Evolutionary conservation across 805 yeast species (phyloP), one percentile per base, ranked within the genome.

Genomic region (Clavispora vitiphila): DNA sequence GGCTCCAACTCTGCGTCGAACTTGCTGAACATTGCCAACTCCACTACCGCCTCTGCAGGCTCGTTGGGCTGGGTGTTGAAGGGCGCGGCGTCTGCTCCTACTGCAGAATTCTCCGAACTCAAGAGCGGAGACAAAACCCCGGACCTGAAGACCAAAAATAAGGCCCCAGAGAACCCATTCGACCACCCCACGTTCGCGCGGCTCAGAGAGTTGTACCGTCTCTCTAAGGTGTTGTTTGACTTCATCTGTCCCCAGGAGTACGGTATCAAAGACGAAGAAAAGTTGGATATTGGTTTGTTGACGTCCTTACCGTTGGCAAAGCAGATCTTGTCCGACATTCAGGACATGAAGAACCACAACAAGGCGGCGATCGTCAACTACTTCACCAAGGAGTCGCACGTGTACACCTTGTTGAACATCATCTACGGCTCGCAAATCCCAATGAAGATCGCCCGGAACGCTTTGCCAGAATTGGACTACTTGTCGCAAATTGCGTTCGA

Each of bases 211-310:
- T 74, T 93, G 39, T 93, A 90, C 60, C 74, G 91, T 48, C 72
- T 93, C 42, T 86, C 96, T 1, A 95, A 93, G 61, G 96, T 93
- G 6, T 67, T 93, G 48, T 93, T 93, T 67, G 99, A 93, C 64
- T 93, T 91, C 58, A 89, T 93, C 37, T 93, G 98, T 64, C 99
- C 99, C 8, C 98, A 93, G 62, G 99, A 93, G 60, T 93, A 93
- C 60, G 99, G 99, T 49, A 93, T 93, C 53, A 88, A 90, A 50
- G 96, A 89, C 57, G 83, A 84, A 55, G 99, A 93, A 62, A 93
- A 93, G 59, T 74, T 93, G 46, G 99, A 93, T 60, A 93, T 93
- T 66, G 99, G 99, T 4, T 69, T 93, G 43, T 70, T 93, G 53
- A 93, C 99, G 0, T 87, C 96, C 2, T 73, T 93, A 55, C 99